These are phyloP conservation scores for Ogataea dorogensis DNA, from an alignment of 805 yeast species.

Conservation along the genomic window DNA sequence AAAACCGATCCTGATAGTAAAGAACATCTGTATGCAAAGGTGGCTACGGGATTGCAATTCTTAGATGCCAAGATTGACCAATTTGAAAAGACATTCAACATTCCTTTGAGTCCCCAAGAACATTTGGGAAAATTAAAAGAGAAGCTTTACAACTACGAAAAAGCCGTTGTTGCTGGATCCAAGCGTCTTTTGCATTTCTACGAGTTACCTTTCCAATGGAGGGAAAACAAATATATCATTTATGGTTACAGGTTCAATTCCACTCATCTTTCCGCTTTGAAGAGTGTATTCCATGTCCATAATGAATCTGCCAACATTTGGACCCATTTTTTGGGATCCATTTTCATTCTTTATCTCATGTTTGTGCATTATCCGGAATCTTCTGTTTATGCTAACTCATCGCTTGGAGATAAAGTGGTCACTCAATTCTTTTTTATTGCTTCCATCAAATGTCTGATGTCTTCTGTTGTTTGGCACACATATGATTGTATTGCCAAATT, in stretches of 20 bases:
- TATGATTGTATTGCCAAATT: conserved; percentile 74
- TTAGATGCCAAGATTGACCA: conserved; percentile 41
- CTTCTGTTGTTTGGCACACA: conserved; percentile 90
- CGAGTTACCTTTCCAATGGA: conserved; percentile 89
- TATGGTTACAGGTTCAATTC: conserved; percentile 83
- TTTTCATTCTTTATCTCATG: conserved; percentile 54
- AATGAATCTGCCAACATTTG: conserved; percentile 92
- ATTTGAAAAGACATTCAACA: conserved; percentile 35
- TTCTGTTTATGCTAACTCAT: conserved; percentile 42
- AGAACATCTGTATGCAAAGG: conserved; percentile 29
- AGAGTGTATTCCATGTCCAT: conserved; percentile 63
- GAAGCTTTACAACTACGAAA: conserved; percentile 45
- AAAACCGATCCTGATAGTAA: conserved; percentile 11
- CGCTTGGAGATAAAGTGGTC: conserved; percentile 45
- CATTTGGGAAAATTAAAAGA: conserved; percentile 31
- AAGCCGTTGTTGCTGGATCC: conserved; percentile 43
- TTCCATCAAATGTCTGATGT: conserved; percentile 70
- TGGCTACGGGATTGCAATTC: conserved; percentile 37
- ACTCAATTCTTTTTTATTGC: conserved; percentile 67
- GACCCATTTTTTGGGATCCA: conserved; percentile 80
- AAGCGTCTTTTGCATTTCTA: conserved; percentile 66
- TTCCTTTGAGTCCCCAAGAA: conserved; percentile 29
- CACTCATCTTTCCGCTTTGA: conserved; percentile 56
- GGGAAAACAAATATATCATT: conserved; percentile 83
- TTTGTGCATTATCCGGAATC: conserved; percentile 64